Evolutionary conservation across 1,284 basidiomycete species (phyloP).

Genomic region (Microbotryum violaceum): DNA sequence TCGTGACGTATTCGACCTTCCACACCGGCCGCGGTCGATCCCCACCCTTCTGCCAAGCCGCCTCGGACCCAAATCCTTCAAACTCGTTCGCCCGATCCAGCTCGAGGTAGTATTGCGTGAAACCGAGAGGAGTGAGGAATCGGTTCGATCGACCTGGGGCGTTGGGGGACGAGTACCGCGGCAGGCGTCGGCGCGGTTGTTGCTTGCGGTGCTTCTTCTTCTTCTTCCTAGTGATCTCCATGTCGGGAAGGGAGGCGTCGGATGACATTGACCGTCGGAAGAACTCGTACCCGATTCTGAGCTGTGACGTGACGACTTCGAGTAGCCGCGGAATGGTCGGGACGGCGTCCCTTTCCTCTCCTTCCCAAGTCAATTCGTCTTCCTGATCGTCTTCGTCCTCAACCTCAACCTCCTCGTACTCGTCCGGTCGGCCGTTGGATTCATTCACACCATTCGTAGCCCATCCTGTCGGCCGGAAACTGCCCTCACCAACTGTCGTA

Average conservation of each 20-base stretch:
- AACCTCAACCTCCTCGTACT: not conserved
- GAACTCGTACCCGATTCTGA: constrained; percentile 7
- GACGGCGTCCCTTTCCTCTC: not conserved
- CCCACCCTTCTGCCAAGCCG: not conserved
- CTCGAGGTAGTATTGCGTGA: constrained; percentile 70
- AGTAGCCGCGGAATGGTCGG: not conserved
- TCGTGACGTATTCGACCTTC: constrained; percentile 73
- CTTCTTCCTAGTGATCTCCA: constrained; percentile 29
- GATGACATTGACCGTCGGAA: constrained; percentile 1
- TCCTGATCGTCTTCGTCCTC: not conserved
- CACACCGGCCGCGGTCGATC: constrained; percentile 50
- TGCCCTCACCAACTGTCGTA: constrained; percentile 11
- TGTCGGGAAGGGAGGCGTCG: constrained; percentile 25
- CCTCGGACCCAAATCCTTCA: constrained; percentile 19
- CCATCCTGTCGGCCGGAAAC: constrained; percentile 42
- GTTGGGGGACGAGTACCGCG: constrained; percentile 55
- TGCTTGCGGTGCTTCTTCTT: constrained; percentile 54
- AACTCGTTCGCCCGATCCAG: constrained; percentile 53
- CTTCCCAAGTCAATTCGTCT: constrained; percentile 36
- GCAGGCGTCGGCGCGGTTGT: constrained; percentile 40
- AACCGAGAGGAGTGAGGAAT: constrained; percentile 66
- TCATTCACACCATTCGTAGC: not conserved
- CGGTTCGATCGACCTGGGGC: constrained; percentile 66
- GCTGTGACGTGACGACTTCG: not conserved
- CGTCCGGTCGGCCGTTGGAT: constrained; percentile 5